These are phyloP conservation scores for Backusella parvicylindrica DNA, from an alignment of 192 early-diverging fungal genomes.

Conservation along the genomic window DNA sequence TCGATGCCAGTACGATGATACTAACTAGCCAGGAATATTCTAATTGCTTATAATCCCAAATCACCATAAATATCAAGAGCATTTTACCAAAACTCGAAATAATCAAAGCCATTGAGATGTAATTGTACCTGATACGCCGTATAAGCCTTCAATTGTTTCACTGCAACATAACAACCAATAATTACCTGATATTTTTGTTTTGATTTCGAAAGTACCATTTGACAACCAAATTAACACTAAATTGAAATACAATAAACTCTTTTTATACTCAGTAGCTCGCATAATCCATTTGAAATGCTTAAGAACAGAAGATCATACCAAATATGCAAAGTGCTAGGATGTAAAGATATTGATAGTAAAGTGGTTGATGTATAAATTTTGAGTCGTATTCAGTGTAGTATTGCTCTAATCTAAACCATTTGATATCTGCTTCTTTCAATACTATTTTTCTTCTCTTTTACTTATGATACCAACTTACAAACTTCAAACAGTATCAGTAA, in stretches of 20 bases:
- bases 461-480: conserved; percentile 39
- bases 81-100: conserved; percentile 87
- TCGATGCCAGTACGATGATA: conserved; percentile 71
- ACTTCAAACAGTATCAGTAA: conserved; percentile 88
- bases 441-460: background rate
- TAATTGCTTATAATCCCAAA: conserved; percentile 86
- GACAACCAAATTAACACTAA: conserved; percentile 48
- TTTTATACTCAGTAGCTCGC: background rate
- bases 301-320: conserved; percentile 35
- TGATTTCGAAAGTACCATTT: conserved; percentile 28
- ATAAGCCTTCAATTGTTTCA: background rate
- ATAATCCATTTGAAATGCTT: background rate
- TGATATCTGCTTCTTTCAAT: conserved; percentile 54
- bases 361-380: conserved; percentile 58
- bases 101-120: conserved; percentile 66
- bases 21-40: conserved; percentile 83
- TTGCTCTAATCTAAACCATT: conserved; percentile 87
- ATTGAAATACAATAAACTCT: conserved; percentile 62
- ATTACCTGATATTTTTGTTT: conserved; percentile 24
- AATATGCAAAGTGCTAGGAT: conserved; percentile 69
- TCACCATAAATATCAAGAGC: conserved; percentile 82
- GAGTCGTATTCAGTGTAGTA: conserved; percentile 51
- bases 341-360: conserved; percentile 71
- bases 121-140: conserved; percentile 47
- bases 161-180: background rate